phyloP scores from a whole-genome alignment of 331 rosid species.

The Telfairia occidentalis region DNA sequence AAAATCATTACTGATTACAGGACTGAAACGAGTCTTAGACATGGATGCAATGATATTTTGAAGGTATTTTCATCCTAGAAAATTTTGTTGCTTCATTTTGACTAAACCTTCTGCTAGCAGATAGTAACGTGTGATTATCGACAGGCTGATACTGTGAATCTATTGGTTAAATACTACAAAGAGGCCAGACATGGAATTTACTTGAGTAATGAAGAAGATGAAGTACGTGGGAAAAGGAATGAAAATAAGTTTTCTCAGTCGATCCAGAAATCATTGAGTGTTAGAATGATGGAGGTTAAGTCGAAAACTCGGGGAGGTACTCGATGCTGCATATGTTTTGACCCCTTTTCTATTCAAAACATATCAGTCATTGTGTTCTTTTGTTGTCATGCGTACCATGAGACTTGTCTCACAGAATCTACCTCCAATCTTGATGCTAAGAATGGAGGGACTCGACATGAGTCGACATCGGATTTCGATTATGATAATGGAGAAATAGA shows the following conservation, averaged over 20 bases:
- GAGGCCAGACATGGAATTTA: conserved; percentile 86
- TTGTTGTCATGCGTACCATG: conserved; percentile 91
- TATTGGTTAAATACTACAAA: conserved; percentile 66
- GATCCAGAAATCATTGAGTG: conserved; percentile 13
- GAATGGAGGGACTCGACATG: conserved; percentile 28
- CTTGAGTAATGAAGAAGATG: conserved; percentile 69
- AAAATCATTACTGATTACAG: conserved; percentile 85
- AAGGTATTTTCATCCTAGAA: conserved; percentile 39
- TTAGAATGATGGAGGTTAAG: conserved; percentile 46
- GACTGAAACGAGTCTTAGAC: conserved; percentile 90
- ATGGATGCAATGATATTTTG: conserved; percentile 93
- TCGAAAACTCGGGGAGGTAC: conserved; percentile 88
- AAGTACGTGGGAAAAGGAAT: conserved; percentile 41
- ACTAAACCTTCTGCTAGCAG: not conserved
- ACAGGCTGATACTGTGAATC: conserved; percentile 91
- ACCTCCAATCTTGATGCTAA: conserved; percentile 37
- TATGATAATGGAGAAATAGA: conserved; percentile 38
- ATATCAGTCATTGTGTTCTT: conserved; percentile 78
- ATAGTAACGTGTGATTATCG: conserved; percentile 15
- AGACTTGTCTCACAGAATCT: conserved; percentile 77
- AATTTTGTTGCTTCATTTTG: not conserved
- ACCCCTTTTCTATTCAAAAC: conserved; percentile 69
- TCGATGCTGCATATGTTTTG: conserved; percentile 96
- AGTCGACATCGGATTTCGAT: conserved; percentile 22
- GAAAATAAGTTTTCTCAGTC: conserved; percentile 37